These are phyloP conservation scores for Pestalotiopsis sp. DNA, from an alignment of 2,329 filamentous ascomycete species.

Conservation along the genomic window DNA sequence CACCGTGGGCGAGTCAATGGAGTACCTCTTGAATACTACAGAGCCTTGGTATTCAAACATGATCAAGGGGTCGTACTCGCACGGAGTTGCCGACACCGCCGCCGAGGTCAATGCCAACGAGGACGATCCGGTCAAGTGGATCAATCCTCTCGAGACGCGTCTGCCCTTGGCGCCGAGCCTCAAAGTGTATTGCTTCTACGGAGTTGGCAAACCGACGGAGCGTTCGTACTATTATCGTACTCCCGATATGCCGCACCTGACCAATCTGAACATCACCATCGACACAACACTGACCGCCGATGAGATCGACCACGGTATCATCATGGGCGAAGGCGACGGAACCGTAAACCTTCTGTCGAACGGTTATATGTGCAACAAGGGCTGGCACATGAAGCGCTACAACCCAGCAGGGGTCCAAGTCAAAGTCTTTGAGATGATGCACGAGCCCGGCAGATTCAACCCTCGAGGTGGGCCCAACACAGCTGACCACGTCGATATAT, in stretches of 20 bases:
- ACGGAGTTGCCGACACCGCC: conserved; percentile 80
- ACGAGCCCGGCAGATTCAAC: conserved; percentile 91
- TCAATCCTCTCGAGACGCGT: conserved; percentile 89
- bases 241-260: conserved; percentile 65
- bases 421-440: conserved; percentile 92
- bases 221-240: conserved; percentile 86
- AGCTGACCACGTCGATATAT: conserved; percentile 95
- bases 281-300: conserved; percentile 65
- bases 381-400: conserved; percentile 91
- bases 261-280: conserved; percentile 73
- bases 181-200: conserved; percentile 98
- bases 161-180: conserved; percentile 85
- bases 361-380: conserved; percentile 96
- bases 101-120: conserved; percentile 83
- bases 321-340: conserved; percentile 94
- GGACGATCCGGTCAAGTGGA: conserved; percentile 79
- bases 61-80: conserved; percentile 77
- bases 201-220: conserved; percentile 90
- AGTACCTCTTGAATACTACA: conserved; percentile 76
- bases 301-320: conserved; percentile 81
- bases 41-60: conserved; percentile 85
- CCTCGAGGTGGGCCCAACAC: conserved; percentile 72
- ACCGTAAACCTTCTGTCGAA: conserved; percentile 91
- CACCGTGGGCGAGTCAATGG: conserved; percentile 76
- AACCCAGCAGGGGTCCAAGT: conserved; percentile 84